These are phyloP conservation scores for Pseudogymnoascus sp. DNA, from an alignment of 2,329 filamentous ascomycete genomes.

Conservation along the genomic window DNA sequence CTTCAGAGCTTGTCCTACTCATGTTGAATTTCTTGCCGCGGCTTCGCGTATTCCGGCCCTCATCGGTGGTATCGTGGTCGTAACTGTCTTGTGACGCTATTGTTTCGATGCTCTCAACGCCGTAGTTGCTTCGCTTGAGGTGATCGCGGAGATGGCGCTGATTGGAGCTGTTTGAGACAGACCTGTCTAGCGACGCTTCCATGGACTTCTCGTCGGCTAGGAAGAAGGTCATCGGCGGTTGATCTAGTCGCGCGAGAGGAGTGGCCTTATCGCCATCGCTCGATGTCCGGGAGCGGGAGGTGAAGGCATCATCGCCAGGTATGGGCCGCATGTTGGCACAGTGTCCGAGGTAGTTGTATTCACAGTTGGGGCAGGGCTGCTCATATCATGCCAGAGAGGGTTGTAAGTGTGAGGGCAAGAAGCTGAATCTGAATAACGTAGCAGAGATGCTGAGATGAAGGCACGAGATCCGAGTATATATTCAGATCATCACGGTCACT, in stretches of 20 bases:
- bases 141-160: slow-evolving; percentile 28
- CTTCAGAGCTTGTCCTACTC: slow-evolving; percentile 17
- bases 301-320: slow-evolving; percentile 36
- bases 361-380: not conserved
- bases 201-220: slow-evolving; percentile 43
- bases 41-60: slow-evolving; percentile 10
- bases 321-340: slow-evolving; percentile 36
- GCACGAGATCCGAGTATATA: slow-evolving; percentile 1
- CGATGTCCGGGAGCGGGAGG: slow-evolving; percentile 31
- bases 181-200: slow-evolving; percentile 32
- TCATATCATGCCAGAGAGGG: slow-evolving; percentile 3
- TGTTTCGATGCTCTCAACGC: slow-evolving; percentile 28
- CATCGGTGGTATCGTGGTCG: slow-evolving; percentile 19
- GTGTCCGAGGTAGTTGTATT: slow-evolving; percentile 1
- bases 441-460: not conserved
- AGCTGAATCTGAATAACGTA: not conserved
- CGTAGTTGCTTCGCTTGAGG: slow-evolving; percentile 27
- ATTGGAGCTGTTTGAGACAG: slow-evolving; percentile 20
- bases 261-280: slow-evolving; percentile 30
- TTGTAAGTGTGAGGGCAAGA: not conserved
- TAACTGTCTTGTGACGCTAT: slow-evolving; percentile 25
- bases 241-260: slow-evolving; percentile 28
- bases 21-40: slow-evolving; percentile 3
- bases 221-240: slow-evolving; percentile 41
- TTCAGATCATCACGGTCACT: slow-evolving; percentile 2